phyloP scores from a whole-genome alignment of 306 rosid genomes.

The Biancaea sappan region DNA sequence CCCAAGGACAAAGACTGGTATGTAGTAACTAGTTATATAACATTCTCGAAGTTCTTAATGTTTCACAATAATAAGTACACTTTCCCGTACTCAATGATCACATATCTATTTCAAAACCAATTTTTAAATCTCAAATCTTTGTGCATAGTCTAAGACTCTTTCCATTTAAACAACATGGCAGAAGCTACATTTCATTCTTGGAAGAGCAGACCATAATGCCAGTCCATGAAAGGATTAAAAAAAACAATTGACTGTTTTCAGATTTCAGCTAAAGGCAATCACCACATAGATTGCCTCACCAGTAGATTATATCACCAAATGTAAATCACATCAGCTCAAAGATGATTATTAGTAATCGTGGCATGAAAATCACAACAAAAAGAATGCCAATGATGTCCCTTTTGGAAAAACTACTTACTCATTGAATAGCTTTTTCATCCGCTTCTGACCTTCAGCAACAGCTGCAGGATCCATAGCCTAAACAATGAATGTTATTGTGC shows the following conservation, averaged over 20 bases:
- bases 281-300: neutral
- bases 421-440: conserved; percentile 9
- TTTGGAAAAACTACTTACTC: conserved; percentile 1
- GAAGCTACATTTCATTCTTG: neutral
- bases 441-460: conserved; percentile 25
- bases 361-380: neutral
- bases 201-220: conserved; percentile 10
- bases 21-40: neutral
- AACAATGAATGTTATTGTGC: neutral
- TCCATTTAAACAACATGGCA: conserved; percentile 14
- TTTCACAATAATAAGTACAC: neutral
- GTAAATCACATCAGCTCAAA: conserved; percentile 6
- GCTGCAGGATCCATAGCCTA: conserved; percentile 18
- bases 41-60: conserved; percentile 1
- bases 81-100: conserved; percentile 19
- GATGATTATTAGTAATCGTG: neutral
- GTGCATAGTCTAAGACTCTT: neutral
- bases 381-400: neutral
- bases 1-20: conserved; percentile 25
- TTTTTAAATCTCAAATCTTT: conserved; percentile 10
- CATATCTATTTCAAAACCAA: conserved; percentile 25
- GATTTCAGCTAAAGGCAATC: neutral
- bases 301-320: neutral
- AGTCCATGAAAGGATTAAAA: neutral
- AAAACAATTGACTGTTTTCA: neutral